Base-by-base conservation (phyloP, 2,329 filamentous ascomycete species). In the Parafenestella ontariensis region DNA sequence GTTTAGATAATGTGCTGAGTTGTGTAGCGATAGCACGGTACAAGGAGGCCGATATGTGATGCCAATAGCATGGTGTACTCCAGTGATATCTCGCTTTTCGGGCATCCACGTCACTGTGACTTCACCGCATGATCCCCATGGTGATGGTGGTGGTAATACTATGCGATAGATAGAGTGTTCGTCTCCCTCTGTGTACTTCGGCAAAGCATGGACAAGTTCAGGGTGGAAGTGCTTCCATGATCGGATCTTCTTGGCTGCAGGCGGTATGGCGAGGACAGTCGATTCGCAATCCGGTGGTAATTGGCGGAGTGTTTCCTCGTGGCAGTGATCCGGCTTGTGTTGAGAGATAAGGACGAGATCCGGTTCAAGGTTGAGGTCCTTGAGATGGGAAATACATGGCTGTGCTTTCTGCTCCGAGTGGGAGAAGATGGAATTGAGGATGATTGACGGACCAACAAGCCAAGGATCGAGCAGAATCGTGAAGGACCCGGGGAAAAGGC, bases 391-490 rank as follows among this genome's bases (percentile, higher is more conserved):
- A 53, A 91, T 81, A 60, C 83, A 86, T 41, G 86, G 78, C 23
- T 79, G 78, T 17, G 79, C 72, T 39, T 78, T 85, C 58, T 86
- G 86, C 41, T 79, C 80, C 2, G 86, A 82, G 34, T 81, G 82
- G 18, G 86, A 87, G 71, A 90, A 87, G 65, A 80, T 82, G 24
- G 83, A 79, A 65, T 86, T 85, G 64, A 85, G 80, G 58, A 88
- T 83, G 48, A 83, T 84, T 10, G 86, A 85, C 3, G 83, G 77
- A 0, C 87, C 86, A 10, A 80, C 78, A 28, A 91, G 80, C 86
- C 88, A 91, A 3, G 90, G 89, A 70, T 93, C 89, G 46, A 92
- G 75, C 36, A 92, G 81, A 48, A 92, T 83, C 15, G 83, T 86
- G 72, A 89, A 91, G 3, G 83, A 81, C 28, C 58, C 78, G 11